Percentiles rank a stretch among this genome's conserved stretches.
These are phyloP conservation scores for Globisporangium recalcitrans DNA, from an alignment of 352 stramenopile genomes.

Conservation along the genomic window DNA sequence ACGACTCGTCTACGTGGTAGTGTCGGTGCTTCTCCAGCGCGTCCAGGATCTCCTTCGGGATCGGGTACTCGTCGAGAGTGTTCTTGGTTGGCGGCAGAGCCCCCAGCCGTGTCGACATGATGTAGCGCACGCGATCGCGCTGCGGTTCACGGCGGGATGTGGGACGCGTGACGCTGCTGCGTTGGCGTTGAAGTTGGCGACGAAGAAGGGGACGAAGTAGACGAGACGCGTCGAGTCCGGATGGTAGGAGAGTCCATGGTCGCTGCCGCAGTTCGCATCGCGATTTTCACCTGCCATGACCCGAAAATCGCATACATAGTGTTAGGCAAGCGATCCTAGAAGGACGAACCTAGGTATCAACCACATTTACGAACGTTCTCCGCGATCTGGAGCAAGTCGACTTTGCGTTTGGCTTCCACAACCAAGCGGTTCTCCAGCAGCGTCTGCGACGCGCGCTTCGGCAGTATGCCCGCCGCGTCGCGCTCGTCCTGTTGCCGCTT, in stretches of 20 bases:
- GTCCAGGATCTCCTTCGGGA: constrained; percentile 63
- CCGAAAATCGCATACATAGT: background rate
- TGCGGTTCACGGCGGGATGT: constrained; percentile 28
- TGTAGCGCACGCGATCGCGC: constrained; percentile 55
- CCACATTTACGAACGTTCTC: constrained; percentile 50
- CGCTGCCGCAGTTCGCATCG: constrained; percentile 30
- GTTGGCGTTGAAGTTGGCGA: background rate
- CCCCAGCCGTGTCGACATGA: constrained; percentile 56
- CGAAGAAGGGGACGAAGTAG: background rate
- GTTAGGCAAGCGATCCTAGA: background rate
- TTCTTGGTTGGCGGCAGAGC: constrained; percentile 49
- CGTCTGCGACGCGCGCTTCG: constrained; percentile 30
- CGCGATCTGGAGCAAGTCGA: constrained; percentile 36
- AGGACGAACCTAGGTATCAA: too few species aligned
- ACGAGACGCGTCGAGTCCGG: constrained; percentile 4
- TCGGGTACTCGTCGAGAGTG: constrained; percentile 69
- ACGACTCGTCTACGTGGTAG: constrained; percentile 56
- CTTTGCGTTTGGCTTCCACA: constrained; percentile 58
- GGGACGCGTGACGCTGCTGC: constrained; percentile 8
- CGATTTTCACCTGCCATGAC: constrained; percentile 31
- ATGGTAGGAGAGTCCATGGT: constrained; percentile 19
- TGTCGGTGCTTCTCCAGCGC: constrained; percentile 57
- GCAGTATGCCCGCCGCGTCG: constrained; percentile 40
- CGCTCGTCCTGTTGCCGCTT: constrained; percentile 37
- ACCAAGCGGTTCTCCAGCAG: constrained; percentile 51